Evolutionary conservation across 192 early-diverging fungal species (phyloP), one percentile per base, ranked within the genome.

Genomic region (Lunasporangiospora selenospora): DNA sequence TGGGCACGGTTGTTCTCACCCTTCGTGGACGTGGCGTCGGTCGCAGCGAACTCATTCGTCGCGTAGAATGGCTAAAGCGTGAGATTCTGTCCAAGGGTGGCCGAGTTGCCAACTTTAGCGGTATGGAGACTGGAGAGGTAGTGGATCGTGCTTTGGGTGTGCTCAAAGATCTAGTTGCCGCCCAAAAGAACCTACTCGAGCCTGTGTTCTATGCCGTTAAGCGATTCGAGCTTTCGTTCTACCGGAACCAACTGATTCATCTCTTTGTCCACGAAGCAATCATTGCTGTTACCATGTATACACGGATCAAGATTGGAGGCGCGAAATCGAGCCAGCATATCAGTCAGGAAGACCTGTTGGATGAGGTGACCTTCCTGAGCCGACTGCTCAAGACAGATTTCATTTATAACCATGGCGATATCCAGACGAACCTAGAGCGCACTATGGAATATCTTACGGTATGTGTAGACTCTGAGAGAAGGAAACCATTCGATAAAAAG

Each of bases 161-260:
- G 3, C 77, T 92, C 47, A 88, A 88, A 40, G 92, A 92, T 53
- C 62, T 93, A 19, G 84, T 94, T 54, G 91, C 90, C 7, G 80
- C 86, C 41, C 81, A 88, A 37, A 89, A 80, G 48, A 91, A 92
- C 32, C 75, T 94, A n/a, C 64, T 94, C 18, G 92, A 94, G 54
- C 87, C 89, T 16, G 88, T 91, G 6, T 94, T 90, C 75, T 93
- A 91, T 62, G 90, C 86, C 5, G 80, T 89, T 18, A 92, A 91
- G 71, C 83, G 90, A 30, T 94, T 94, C 58, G 91, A 92, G 67
- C 77, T 94, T 2, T 87, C 85, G 38, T 92, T 89, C 59, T 94
- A 94, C 67, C 81, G 92, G 29, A 94, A 94, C 51, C 90, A 93
- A 64, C 89, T 92, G n/a, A 75, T 67, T 30, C 62, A 67, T 27